phyloP scores from a whole-genome alignment of 257 asterid species.

The Rauvolfia tetraphylla region DNA sequence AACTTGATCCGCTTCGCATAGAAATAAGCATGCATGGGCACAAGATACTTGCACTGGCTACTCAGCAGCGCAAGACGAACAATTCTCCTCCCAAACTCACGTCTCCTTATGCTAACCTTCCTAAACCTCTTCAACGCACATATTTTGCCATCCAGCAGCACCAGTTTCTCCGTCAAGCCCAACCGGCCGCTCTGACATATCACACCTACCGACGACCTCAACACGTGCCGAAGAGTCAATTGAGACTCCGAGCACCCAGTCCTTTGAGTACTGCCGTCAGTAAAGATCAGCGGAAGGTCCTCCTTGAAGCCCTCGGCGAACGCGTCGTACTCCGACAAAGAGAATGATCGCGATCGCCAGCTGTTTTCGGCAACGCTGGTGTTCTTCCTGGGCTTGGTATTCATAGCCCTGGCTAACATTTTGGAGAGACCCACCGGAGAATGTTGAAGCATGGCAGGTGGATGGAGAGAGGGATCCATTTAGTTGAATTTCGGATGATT shows the following conservation, averaged over 20 bases:
- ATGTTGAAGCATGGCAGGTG: neutral
- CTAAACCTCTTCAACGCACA: slow-evolving; percentile 48
- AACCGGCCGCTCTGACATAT: slow-evolving; percentile 40
- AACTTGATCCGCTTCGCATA: slow-evolving; percentile 59
- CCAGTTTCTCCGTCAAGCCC: slow-evolving; percentile 58
- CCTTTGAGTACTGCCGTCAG: slow-evolving; percentile 3
- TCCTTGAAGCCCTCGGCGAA: slow-evolving; percentile 41
- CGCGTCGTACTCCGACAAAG: slow-evolving; percentile 35
- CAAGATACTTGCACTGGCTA: slow-evolving; percentile 38
- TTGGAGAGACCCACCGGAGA: neutral
- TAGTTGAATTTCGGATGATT: neutral
- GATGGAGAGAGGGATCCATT: slow-evolving; percentile 3
- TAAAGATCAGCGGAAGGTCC: slow-evolving; percentile 37
- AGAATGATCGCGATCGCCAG: slow-evolving; percentile 34
- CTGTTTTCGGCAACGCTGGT: slow-evolving; percentile 30
- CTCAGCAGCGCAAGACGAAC: slow-evolving; percentile 32
- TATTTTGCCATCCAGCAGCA: slow-evolving; percentile 38
- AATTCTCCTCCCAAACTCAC: slow-evolving; percentile 49
- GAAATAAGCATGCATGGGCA: slow-evolving; percentile 48
- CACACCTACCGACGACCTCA: slow-evolving; percentile 55
- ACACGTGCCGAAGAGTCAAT: slow-evolving; percentile 45
- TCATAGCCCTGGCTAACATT: slow-evolving; percentile 49
- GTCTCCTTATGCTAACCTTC: slow-evolving; percentile 30
- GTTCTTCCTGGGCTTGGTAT: slow-evolving; percentile 30
- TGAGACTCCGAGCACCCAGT: slow-evolving; percentile 8